A percentile compares a stretch with the other conserved stretches of the same genome.
These are phyloP conservation scores for Diaporthe amygdali DNA, from an alignment of 2,329 filamentous ascomycete genomes.

Conservation along the genomic window DNA sequence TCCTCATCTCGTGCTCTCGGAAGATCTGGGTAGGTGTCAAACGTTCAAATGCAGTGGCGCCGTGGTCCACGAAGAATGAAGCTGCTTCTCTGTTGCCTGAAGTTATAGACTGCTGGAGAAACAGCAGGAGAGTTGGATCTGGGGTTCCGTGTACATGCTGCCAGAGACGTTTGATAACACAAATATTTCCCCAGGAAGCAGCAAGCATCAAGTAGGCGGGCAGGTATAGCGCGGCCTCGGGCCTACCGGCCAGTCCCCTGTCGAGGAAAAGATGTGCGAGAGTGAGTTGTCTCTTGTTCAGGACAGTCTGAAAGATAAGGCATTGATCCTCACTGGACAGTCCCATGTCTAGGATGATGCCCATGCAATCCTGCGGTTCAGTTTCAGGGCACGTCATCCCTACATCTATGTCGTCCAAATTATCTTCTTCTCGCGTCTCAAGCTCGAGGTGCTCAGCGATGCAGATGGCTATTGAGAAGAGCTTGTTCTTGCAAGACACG, in stretches of 20 bases:
- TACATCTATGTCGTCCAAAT: neutral
- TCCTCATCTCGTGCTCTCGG: neutral
- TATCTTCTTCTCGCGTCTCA: neutral
- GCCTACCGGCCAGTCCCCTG: neutral
- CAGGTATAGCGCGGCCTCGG: neutral
- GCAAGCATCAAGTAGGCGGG: neutral
- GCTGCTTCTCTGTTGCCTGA: neutral
- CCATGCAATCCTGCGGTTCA: neutral
- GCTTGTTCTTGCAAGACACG: neutral
- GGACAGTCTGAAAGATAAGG: neutral
- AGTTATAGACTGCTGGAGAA: neutral
- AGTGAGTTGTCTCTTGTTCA: neutral
- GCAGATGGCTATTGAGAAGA: neutral
- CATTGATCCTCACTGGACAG: neutral
- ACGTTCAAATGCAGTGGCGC: neutral
- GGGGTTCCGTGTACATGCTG: neutral
- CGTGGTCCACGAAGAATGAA: neutral
- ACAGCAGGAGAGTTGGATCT: neutral
- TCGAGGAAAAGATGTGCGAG: neutral
- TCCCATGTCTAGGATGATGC: neutral
- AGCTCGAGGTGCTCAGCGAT: neutral
- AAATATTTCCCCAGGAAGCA: neutral
- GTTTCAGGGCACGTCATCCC: neutral
- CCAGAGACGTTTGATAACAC: neutral
- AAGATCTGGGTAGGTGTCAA: neutral